Percentiles rank a stretch among this genome's conserved stretches.
Evolutionary conservation across 2,329 filamentous ascomycete genomes (phyloP).

Genomic region (Trichoderma koningii): DNA sequence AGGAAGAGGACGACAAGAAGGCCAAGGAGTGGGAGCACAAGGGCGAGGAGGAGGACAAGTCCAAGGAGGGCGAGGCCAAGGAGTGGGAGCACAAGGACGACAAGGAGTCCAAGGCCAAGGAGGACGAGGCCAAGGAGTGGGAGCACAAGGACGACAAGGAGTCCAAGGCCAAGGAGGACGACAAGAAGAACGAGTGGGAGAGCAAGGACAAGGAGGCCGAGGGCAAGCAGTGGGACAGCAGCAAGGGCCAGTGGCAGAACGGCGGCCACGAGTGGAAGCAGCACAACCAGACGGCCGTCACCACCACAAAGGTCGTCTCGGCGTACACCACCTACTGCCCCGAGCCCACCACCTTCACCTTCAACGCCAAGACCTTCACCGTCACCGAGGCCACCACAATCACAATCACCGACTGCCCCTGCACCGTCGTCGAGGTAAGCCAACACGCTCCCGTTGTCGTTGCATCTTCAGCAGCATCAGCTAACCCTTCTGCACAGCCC

Average conservation of each 20-base stretch:
- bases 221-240: not conserved
- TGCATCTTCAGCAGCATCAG: not conserved
- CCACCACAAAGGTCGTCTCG: conserved; percentile 41
- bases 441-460: not conserved
- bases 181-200: not conserved
- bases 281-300: conserved; percentile 34
- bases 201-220: not conserved
- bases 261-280: not conserved
- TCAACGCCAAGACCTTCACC: conserved; percentile 55
- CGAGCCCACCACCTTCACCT: conserved; percentile 53
- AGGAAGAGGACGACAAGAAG: not conserved
- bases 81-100: not conserved
- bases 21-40: not conserved
- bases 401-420: conserved; percentile 58
- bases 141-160: not conserved
- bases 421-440: conserved; percentile 46
- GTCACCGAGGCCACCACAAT: conserved; percentile 57
- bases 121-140: not conserved
- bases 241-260: conserved; percentile 2
- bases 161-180: too few relatives aligned
- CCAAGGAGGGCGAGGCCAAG: not conserved
- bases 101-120: not conserved
- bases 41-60: not conserved
- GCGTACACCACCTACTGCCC: conserved; percentile 47
- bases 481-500: not conserved